These are phyloP conservation scores for Panicum miliaceum DNA, from an alignment of 176 grass and related monocot genomes.

Conservation along the genomic window DNA sequence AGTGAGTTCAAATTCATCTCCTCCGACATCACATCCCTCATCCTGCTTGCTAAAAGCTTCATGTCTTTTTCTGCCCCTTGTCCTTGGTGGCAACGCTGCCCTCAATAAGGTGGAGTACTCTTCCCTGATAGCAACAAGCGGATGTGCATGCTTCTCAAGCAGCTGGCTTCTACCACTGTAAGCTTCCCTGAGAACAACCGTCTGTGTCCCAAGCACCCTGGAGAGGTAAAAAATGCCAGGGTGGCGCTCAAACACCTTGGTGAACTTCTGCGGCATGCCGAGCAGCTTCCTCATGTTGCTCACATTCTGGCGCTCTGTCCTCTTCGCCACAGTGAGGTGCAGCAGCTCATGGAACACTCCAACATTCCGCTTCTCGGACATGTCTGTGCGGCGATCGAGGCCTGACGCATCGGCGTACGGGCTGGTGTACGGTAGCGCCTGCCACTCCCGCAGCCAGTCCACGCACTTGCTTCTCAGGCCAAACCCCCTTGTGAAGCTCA, in stretches of 20 bases:
- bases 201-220: constrained; percentile 65
- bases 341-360: constrained; percentile 87
- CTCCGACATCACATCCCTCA: constrained; percentile 19
- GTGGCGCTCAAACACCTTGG: constrained; percentile 87
- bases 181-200: constrained; percentile 72
- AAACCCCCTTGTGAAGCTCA: constrained; percentile 69
- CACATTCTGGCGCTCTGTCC: constrained; percentile 63
- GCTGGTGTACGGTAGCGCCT: constrained; percentile 70
- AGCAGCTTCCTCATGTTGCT: constrained; percentile 83
- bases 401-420: constrained; percentile 60
- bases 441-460: constrained; percentile 74
- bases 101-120: constrained; percentile 63
- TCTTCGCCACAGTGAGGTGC: constrained; percentile 76
- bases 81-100: constrained; percentile 45
- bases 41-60: not conserved
- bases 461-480: constrained; percentile 71
- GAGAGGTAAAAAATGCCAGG: constrained; percentile 78
- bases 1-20: constrained; percentile 29
- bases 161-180: constrained; percentile 54
- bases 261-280: constrained; percentile 81
- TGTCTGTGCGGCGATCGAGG: constrained; percentile 71
- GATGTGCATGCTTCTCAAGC: constrained; percentile 56
- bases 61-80: constrained; percentile 1
- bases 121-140: constrained; percentile 62
- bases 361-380: constrained; percentile 74